Percentiles rank a stretch among this genome's conserved stretches.
Conservation (phyloP, 2,329 filamentous ascomycete genomes). For the Clathrospora elynae region DNA sequence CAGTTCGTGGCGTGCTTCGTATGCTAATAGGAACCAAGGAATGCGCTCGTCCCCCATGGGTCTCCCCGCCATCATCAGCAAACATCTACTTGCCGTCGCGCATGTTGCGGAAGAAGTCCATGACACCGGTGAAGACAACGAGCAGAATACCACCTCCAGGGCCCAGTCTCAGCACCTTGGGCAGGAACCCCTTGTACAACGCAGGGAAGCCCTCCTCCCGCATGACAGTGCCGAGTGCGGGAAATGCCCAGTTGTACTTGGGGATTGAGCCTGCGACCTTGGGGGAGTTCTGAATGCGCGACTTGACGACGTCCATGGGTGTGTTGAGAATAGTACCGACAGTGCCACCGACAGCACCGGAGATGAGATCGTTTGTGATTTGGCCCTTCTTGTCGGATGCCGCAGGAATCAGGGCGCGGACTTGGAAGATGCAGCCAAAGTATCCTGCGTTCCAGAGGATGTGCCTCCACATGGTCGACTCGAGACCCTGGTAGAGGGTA, state of each 20-base stretch:
- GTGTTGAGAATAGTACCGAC: slow-evolving; percentile 92
- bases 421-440: slow-evolving; percentile 98
- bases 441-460: slow-evolving; percentile 93
- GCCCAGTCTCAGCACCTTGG: slow-evolving; percentile 83
- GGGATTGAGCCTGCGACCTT: slow-evolving; percentile 79
- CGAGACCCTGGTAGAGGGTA: slow-evolving; percentile 93
- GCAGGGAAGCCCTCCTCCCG: slow-evolving; percentile 91
- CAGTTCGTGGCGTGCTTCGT: no score
- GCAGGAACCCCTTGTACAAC: slow-evolving; percentile 96
- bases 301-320: slow-evolving; percentile 97
- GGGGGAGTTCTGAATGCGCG: slow-evolving; percentile 91
- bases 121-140: slow-evolving; percentile 84
- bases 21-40: no score
- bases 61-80: no score
- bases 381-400: slow-evolving; percentile 80
- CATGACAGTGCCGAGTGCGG: slow-evolving; percentile 81
- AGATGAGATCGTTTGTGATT: slow-evolving; percentile 85
- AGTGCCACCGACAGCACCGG: slow-evolving; percentile 86
- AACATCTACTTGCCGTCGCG: slow-evolving; percentile 49
- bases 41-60: no score
- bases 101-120: slow-evolving; percentile 88
- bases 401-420: slow-evolving; percentile 80
- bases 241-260: slow-evolving; percentile 99
- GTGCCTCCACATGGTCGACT: slow-evolving; percentile 96
- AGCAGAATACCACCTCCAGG: slow-evolving; percentile 76